These are phyloP conservation scores for Yamadazyma sp. DNA, from an alignment of 1,139 yeast genomes.

Conservation along the genomic window DNA sequence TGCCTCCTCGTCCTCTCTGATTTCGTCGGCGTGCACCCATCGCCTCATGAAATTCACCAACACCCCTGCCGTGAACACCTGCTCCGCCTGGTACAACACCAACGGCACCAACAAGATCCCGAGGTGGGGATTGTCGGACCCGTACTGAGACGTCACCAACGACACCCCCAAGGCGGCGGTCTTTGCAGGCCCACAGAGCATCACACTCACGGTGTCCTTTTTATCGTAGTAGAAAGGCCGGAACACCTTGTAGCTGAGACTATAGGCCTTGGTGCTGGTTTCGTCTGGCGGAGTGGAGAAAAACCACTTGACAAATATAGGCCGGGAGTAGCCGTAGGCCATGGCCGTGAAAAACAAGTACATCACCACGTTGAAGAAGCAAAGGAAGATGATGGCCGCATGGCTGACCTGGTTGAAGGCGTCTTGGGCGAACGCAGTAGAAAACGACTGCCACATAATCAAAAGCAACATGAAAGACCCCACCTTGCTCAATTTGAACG, in stretches of 20 bases:
- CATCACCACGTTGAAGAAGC: constrained; percentile 78
- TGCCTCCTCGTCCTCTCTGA: constrained; percentile 11
- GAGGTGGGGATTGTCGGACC: constrained; percentile 55
- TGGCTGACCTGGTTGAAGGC: constrained; percentile 75
- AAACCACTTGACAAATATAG: constrained; percentile 46
- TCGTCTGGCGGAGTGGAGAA: constrained; percentile 50
- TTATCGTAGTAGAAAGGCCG: constrained; percentile 71
- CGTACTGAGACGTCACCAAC: constrained; percentile 76
- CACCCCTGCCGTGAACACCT: constrained; percentile 74
- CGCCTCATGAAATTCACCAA: constrained; percentile 62
- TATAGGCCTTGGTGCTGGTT: constrained; percentile 43
- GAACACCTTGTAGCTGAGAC: constrained; percentile 37
- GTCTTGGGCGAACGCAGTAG: constrained; percentile 81
- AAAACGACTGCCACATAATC: constrained; percentile 82
- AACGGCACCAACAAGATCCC: constrained; percentile 79
- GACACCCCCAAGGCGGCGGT: constrained; percentile 92
- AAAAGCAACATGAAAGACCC: constrained; percentile 77
- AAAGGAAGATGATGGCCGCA: constrained; percentile 68
- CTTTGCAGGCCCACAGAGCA: constrained; percentile 91
- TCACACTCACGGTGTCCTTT: constrained; percentile 71
- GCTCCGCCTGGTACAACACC: constrained; percentile 84
- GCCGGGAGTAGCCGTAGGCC: constrained; percentile 61
- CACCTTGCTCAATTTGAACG: constrained; percentile 64
- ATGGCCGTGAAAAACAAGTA: constrained; percentile 71
- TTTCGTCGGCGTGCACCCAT: constrained; percentile 57